These are phyloP conservation scores for Saccharomycopsis sp. DNA, from an alignment of 805 yeast species.

Conservation along the genomic window DNA sequence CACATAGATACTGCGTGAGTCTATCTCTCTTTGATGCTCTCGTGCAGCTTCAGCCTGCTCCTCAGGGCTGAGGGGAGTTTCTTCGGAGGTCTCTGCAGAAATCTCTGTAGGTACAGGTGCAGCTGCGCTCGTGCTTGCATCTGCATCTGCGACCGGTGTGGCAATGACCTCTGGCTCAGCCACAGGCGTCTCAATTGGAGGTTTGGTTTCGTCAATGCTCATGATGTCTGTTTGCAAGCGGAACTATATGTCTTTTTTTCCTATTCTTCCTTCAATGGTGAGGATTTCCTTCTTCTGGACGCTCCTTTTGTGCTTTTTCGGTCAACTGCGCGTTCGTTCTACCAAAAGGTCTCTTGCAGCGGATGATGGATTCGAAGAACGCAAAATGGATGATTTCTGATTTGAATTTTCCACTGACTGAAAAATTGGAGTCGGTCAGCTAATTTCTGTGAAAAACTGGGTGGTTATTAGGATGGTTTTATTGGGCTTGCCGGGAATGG, in stretches of 20 bases:
- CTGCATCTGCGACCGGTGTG: not conserved
- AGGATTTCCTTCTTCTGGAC: too few species aligned
- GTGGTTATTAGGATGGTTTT: not conserved
- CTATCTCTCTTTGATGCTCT: constrained; percentile 61
- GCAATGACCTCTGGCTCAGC: not conserved
- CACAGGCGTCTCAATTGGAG: not conserved
- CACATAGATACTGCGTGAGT: constrained; percentile 69
- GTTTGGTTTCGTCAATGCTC: not conserved
- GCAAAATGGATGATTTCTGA: not conserved
- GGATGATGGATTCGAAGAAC: not conserved
- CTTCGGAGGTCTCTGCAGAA: not conserved
- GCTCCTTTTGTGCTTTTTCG: not conserved
- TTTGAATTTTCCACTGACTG: not conserved
- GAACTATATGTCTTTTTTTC: not conserved
- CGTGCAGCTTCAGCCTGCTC: constrained; percentile 3
- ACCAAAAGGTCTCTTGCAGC: not conserved
- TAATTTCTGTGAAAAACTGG: not conserved
- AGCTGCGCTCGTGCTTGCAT: too few species aligned
- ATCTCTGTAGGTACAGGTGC: constrained; percentile 1
- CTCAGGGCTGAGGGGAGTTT: not conserved
- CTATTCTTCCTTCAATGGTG: not conserved
- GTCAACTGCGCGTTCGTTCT: not conserved
- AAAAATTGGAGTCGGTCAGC: not conserved
- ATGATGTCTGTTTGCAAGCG: not conserved
- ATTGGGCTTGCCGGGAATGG: not conserved